Base-by-base conservation (phyloP, 2,329 filamentous ascomycete species). In the Trichophyton mentagrophytes region DNA sequence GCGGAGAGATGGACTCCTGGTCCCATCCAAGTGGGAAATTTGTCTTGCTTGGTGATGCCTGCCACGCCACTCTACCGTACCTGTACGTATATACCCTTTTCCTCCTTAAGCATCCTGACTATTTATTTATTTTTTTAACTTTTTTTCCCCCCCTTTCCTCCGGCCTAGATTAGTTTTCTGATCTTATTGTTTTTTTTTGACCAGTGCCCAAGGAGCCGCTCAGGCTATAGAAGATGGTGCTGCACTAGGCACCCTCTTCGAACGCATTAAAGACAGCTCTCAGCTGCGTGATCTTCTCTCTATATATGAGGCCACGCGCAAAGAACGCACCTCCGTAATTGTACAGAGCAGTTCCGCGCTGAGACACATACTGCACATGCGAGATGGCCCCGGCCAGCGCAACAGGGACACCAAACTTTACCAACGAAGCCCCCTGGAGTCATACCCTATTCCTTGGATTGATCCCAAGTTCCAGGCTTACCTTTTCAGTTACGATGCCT, bases 1-100 rank as follows among this genome's bases (percentile, higher is more conserved):
- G 82, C 0, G 77, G 77, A 0, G 78, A 78, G 3, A 74, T 84
- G 42, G 76, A 78, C n/a, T 73, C 74, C 0, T 86, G 84, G 84
- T 80, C 76, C 0, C 79, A 85, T 64, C 70, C 77, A 0, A 79
- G 76, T 0, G 82, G 78, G 0, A 73, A 79, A 0, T 84, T 84
- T 65, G 80, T 81, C 0, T 77, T 86, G 66, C 73, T 86, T 0
- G 84, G 85, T 0, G 84, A 87, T 65, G 81, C 83, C 0, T 82
- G 83, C 1, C 83, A 87, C 63, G 83, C 84, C 0, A 86, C 82
- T 0, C 73, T 87, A 0, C 85, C 84, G 0, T 87, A 87, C 66
- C 73, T 69, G 64, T 68, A 57, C 61, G 65, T 65, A 17, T 17
- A 17, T 17, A 9, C 85, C 27, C 0, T 81, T 82, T 1, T 77